Conservation (phyloP, 139 green algal species). For the Picochlorum sp. region DNA sequence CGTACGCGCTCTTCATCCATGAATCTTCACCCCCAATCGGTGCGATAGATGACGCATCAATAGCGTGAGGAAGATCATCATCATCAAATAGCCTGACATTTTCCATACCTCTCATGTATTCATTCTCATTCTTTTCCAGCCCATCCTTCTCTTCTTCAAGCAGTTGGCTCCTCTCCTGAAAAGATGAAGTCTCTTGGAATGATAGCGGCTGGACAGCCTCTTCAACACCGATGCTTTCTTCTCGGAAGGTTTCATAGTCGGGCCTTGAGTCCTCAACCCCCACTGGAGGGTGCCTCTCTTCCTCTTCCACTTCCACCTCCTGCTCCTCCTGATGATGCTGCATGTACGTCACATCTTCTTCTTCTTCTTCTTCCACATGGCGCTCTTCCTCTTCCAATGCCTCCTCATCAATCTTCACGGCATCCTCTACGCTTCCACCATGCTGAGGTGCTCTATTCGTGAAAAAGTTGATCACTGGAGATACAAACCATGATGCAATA, state of each 20-base stretch:
- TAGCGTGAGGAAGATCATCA: constrained; percentile 6
- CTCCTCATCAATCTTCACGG: no score
- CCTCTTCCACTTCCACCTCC: no score
- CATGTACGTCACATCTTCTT: no score
- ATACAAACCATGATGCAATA: not conserved
- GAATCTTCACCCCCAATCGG: constrained; percentile 20
- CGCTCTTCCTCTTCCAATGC: no score
- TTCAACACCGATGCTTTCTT: not conserved
- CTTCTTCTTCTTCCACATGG: no score
- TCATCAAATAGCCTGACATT: not conserved
- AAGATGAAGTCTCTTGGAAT: not conserved
- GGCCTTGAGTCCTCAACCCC: no score
- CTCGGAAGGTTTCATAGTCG: no score
- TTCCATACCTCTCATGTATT: constrained; percentile 2
- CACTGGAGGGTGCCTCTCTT: no score
- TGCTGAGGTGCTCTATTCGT: no score
- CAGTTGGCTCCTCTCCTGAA: not conserved
- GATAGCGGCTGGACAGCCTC: not conserved
- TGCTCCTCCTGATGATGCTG: no score
- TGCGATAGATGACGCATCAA: constrained; percentile 10
- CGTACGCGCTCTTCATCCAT: constrained; percentile 10
- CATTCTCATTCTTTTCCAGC: not conserved
- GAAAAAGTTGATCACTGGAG: no score
- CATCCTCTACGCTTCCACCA: no score
- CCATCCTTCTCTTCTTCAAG: not conserved